Evolutionary conservation across 306 rosid species (phyloP).

Genomic region (Prinsepia uniflora): DNA sequence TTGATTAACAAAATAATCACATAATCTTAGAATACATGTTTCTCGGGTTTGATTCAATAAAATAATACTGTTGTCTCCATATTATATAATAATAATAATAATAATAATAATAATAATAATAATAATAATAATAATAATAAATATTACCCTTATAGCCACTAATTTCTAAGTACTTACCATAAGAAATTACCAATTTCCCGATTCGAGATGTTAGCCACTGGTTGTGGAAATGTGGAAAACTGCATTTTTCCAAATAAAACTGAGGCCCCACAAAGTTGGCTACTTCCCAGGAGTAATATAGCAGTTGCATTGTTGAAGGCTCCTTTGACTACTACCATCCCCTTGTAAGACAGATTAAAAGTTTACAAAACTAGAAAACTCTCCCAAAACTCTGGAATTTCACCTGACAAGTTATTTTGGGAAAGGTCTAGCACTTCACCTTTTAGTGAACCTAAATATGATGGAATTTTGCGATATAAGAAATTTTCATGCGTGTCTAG

Average conservation of each 20-base stretch:
- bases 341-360: slow-evolving; percentile 8
- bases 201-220: too few species aligned
- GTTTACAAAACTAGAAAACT: not conserved
- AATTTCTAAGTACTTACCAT: too few species aligned
- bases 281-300: not conserved
- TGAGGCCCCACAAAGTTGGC: slow-evolving; percentile 2
- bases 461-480: not conserved
- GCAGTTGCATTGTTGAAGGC: not conserved
- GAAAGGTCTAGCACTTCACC: not conserved
- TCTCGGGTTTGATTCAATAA: too few species aligned
- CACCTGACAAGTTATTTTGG: not conserved
- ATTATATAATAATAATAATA: too few species aligned
- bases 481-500: not conserved
- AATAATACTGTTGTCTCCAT: too few species aligned
- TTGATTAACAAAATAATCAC: too few species aligned
- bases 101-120: too few species aligned
- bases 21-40: too few species aligned
- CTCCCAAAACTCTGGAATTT: not conserved
- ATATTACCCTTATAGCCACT: too few species aligned
- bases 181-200: not conserved
- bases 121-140: too few species aligned
- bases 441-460: not conserved
- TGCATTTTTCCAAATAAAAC: not conserved
- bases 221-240: not conserved
- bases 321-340: not conserved